A percentile compares a stretch with the other conserved stretches of the same genome.
Conservation (phyloP, 1,284 basidiomycete genomes). For the Cutaneotrichosporon dermatis region DNA sequence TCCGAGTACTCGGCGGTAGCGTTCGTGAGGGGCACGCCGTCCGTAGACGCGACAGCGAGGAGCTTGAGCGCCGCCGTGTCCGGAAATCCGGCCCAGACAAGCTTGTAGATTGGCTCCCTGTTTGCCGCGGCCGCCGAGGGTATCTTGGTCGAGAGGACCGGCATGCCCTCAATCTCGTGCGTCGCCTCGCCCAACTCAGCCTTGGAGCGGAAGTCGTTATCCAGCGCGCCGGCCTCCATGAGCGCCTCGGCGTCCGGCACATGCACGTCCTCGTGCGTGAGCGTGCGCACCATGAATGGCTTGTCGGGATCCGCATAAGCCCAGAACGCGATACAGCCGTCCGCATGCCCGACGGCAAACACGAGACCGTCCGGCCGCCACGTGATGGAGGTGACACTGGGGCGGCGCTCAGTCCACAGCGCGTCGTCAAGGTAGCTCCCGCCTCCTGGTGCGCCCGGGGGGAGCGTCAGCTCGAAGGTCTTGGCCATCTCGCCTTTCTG, state of each 20-base stretch:
- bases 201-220: constrained; percentile 36
- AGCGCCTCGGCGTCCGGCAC: constrained; percentile 49
- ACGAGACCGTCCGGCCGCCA: constrained; percentile 58
- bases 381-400: constrained; percentile 66
- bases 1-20: constrained; percentile 45
- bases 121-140: constrained; percentile 26
- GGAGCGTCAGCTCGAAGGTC: constrained; percentile 63
- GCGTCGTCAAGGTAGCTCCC: constrained; percentile 56
- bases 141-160: constrained; percentile 6
- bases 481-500: constrained; percentile 61
- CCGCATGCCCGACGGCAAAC: constrained; percentile 60
- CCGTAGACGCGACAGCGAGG: constrained; percentile 15
- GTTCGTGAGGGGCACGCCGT: constrained; percentile 33
- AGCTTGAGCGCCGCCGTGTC: constrained; percentile 49
- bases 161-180: constrained; percentile 25
- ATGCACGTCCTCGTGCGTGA: constrained; percentile 54
- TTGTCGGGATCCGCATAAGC: constrained; percentile 72
- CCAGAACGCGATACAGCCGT: constrained; percentile 85
- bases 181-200: constrained; percentile 12
- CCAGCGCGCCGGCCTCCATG: constrained; percentile 45
- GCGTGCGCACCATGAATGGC: constrained; percentile 71
- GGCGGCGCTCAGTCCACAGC: constrained; percentile 65
- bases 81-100: constrained; percentile 74
- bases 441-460: constrained; percentile 75
- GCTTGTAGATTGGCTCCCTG: constrained; percentile 81